Evolutionary conservation across 371 early-diverging fungal genomes (phyloP).

Genomic region (Haplosporangium sp.): DNA sequence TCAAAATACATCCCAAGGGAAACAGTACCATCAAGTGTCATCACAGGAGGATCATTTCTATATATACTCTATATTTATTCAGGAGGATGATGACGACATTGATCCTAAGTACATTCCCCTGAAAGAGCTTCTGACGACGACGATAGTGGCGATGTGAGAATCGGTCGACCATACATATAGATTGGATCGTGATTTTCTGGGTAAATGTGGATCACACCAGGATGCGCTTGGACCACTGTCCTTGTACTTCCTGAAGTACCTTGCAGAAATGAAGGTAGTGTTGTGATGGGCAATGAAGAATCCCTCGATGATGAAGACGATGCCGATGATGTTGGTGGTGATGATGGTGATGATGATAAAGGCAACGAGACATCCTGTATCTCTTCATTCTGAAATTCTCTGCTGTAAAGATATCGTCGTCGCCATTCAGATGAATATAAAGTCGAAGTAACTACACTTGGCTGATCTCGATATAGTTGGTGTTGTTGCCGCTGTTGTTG

Average conservation of each 20-base stretch:
- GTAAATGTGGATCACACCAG: slow-evolving; percentile 46
- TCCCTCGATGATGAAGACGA: background rate
- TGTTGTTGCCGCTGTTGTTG: background rate
- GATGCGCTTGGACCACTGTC: slow-evolving; percentile 32
- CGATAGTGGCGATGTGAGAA: slow-evolving; percentile 1
- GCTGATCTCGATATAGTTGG: background rate
- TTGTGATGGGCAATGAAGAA: background rate
- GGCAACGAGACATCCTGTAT: background rate
- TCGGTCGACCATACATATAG: slow-evolving; percentile 47
- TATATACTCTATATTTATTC: too few relatives aligned
- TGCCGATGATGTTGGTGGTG: background rate
- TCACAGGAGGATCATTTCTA: too few relatives aligned
- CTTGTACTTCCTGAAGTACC: slow-evolving; percentile 9
- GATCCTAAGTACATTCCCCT: too few relatives aligned
- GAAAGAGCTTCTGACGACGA: background rate
- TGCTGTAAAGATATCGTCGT: background rate
- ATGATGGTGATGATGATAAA: slow-evolving; percentile 11
- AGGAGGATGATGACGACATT: too few relatives aligned
- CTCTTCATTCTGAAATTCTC: background rate
- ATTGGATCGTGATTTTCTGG: slow-evolving; percentile 45
- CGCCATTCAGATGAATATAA: background rate
- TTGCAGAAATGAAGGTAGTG: slow-evolving; percentile 16
- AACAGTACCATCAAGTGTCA: too few relatives aligned
- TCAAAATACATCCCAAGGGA: too few relatives aligned
- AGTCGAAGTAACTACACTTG: background rate